Base-by-base conservation (phyloP, 345 rosid species). In the Rhizophora apiculata region DNA sequence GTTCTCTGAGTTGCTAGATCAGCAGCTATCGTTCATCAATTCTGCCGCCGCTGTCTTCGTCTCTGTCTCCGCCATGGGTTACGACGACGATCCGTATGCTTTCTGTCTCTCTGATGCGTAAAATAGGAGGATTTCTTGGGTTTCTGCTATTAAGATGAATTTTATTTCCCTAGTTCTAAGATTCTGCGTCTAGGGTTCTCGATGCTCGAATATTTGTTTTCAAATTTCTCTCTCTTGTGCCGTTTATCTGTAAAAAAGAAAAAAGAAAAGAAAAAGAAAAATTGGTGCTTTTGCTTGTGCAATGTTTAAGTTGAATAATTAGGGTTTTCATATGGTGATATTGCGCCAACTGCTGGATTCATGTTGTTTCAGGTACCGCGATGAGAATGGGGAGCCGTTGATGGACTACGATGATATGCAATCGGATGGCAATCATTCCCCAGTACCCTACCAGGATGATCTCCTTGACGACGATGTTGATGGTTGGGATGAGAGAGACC, bases 361-460 rank as follows among this genome's bases (percentile, higher is more conserved):
- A 1, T 72, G 4, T 4, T 18, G 15, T 63, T 59, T 29, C 78
- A 95, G 99, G 73, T 84, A 84, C 54, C 96, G 90, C 63, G 99
- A 95, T 54, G 96, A 85, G 84, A 96, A 95, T 55, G 99, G 96
- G 58, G 99, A 95, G 87, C 84, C 96, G 53, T 78, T 95, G 87
- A 87, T 95, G 93, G 97, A 95, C 81, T 92, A 72, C 76, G 97
- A 92, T 36, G 93, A 88, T 49, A 76, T 88, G 11, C 85, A 70
- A 61, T 87, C 92, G 20, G 91, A 91, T 57, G 85, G 83, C 36
- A 93, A 84, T 7, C 85, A 69, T 54, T 85, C 93, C 0, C 83
- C 92, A 18, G 86, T 76, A 67, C 92, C 74, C 10, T 80, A 63
- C 53, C 84, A 80, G 57, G 78, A 78, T 56, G 78, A 83, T 70